A percentile compares a stretch with the other conserved stretches of the same genome.
These are phyloP conservation scores for Fusarium floridanum DNA, from an alignment of 2,329 filamentous ascomycete genomes.

Conservation along the genomic window DNA sequence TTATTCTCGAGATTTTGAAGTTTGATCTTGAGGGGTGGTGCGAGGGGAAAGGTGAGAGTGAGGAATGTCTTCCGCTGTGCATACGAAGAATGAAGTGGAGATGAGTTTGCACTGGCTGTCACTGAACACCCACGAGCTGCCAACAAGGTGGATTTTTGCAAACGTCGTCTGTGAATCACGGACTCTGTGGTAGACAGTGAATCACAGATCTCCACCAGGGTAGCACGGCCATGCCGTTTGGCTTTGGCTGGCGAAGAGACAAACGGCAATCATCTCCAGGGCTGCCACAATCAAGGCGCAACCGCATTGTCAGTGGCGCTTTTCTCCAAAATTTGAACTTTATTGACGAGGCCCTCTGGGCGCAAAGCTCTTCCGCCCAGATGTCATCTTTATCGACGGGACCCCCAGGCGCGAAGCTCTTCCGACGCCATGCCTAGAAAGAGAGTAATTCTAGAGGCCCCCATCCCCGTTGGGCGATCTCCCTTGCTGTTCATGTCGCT, in stretches of 20 bases:
- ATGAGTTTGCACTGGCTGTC: not conserved
- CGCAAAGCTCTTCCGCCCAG: too few relatives aligned
- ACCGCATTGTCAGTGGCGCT: not conserved
- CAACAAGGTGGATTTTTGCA: not conserved
- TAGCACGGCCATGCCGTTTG: not conserved
- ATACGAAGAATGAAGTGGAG: not conserved
- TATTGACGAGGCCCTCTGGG: too few relatives aligned
- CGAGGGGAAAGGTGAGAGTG: not conserved
- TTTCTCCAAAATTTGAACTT: not conserved
- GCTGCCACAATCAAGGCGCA: not conserved
- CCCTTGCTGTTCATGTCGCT: too few relatives aligned
- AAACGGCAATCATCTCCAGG: not conserved
- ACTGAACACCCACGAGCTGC: not conserved
- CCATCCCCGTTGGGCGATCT: too few relatives aligned
- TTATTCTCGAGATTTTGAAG: not conserved
- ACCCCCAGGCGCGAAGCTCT: too few relatives aligned
- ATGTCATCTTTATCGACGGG: too few relatives aligned
- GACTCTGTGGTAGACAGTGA: not conserved
- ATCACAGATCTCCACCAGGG: not conserved
- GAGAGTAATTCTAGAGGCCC: too few relatives aligned
- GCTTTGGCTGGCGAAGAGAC: not conserved
- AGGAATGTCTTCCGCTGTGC: not conserved
- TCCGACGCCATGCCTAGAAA: too few relatives aligned
- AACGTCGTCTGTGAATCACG: not conserved
- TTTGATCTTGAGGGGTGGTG: not conserved